These are phyloP conservation scores for Dentipellis fragilis DNA, from an alignment of 768 basidiomycete genomes.

Conservation along the genomic window DNA sequence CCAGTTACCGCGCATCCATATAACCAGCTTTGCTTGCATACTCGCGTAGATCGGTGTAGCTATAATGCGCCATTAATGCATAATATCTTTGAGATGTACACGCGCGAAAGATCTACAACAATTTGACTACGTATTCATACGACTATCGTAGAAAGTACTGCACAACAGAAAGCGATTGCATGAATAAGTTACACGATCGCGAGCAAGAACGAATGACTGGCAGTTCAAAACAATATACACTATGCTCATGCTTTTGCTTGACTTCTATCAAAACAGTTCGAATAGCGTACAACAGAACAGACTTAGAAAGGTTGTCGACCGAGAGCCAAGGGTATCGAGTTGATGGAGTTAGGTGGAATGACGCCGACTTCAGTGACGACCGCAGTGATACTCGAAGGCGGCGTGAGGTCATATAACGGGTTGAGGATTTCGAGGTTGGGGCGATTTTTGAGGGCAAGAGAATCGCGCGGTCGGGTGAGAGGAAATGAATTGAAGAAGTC, in stretches of 20 bases:
- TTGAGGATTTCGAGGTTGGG: slow-evolving; percentile 69
- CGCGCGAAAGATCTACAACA: not conserved
- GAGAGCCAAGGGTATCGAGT: slow-evolving; percentile 69
- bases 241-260: not conserved
- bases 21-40: not conserved
- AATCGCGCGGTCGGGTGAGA: slow-evolving; percentile 22
- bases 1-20: not conserved
- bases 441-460: slow-evolving; percentile 20
- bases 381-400: slow-evolving; percentile 85
- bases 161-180: slow-evolving; percentile 4
- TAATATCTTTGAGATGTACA: not conserved
- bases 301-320: slow-evolving; percentile 22
- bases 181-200: slow-evolving; percentile 12
- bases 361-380: slow-evolving; percentile 96
- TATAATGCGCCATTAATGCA: not conserved
- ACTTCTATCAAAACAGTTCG: not conserved
- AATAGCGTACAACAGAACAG: not conserved
- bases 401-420: slow-evolving; percentile 90
- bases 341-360: slow-evolving; percentile 87
- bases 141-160: not conserved
- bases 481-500: slow-evolving; percentile 24
- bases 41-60: not conserved
- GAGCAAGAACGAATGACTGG: not conserved
- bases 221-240: not conserved
- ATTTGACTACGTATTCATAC: not conserved